Percentiles rank a stretch among this genome's conserved stretches.
These are phyloP conservation scores for Filobasidium uniguttulatum DNA, from an alignment of 1,284 basidiomycete species.

Conservation along the genomic window DNA sequence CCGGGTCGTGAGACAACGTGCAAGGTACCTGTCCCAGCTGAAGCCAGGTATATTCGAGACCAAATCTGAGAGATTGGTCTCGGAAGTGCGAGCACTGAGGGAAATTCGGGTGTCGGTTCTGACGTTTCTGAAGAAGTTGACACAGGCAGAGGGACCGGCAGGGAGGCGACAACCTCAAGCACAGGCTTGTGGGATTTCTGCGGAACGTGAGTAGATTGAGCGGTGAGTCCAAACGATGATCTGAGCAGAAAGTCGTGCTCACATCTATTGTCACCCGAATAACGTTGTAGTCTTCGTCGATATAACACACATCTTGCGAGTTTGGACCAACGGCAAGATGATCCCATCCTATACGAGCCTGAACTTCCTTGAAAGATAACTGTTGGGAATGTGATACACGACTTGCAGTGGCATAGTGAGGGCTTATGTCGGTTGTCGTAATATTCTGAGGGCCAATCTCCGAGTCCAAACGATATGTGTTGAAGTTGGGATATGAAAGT, in stretches of 20 bases:
- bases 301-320: background rate
- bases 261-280: slow-evolving; percentile 1
- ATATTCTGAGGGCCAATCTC: background rate
- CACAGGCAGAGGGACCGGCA: background rate
- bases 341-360: slow-evolving; percentile 5
- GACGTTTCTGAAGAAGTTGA: background rate
- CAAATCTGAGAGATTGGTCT: background rate
- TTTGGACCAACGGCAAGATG: background rate
- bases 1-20: background rate
- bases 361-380: slow-evolving; percentile 1
- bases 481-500: slow-evolving; percentile 5
- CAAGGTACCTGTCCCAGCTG: slow-evolving; percentile 4
- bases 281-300: slow-evolving; percentile 2
- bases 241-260: background rate
- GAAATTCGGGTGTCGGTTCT: background rate
- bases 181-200: background rate
- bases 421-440: too few species aligned
- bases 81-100: slow-evolving; percentile 1
- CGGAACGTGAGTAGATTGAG: background rate
- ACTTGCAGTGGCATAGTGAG: background rate
- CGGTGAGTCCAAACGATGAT: background rate
- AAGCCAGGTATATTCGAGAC: slow-evolving; percentile 4
- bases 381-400: background rate
- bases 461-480: slow-evolving; percentile 8
- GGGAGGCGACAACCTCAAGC: background rate